These are phyloP conservation scores for Psilocybe subaeruginosa DNA, from an alignment of 768 basidiomycete genomes.

Conservation along the genomic window DNA sequence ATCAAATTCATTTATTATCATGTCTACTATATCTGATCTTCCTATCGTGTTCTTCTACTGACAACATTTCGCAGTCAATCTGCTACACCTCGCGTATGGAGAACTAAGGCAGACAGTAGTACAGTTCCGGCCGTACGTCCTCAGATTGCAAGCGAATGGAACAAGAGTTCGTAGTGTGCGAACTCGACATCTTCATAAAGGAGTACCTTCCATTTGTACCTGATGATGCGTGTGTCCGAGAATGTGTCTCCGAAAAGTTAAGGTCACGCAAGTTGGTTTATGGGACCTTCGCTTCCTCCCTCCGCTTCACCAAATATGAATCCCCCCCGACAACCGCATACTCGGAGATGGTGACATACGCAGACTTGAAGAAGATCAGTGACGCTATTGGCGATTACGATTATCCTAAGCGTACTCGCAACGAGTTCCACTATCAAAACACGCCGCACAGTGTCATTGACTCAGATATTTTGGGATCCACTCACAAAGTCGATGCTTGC, in stretches of 20 bases:
- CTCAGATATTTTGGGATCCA: neutral
- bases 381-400: neutral
- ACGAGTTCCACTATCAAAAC: neutral
- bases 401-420: neutral
- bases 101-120: neutral
- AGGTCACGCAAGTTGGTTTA: neutral
- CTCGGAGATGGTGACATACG: neutral
- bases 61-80: neutral
- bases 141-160: neutral
- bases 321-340: neutral
- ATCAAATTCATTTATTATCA: slow-evolving; percentile 2
- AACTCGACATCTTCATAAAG: neutral
- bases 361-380: neutral
- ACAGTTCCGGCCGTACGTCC: neutral
- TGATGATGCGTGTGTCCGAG: neutral
- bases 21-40: too few relatives aligned
- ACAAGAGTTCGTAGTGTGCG: neutral
- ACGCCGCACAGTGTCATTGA: neutral
- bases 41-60: neutral
- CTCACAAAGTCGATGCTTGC: neutral
- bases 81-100: neutral
- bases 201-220: neutral
- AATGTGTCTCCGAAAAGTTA: neutral
- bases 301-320: neutral
- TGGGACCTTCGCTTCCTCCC: neutral